These are phyloP conservation scores for Pseudogymnoascus sp. DNA, from an alignment of 2,329 filamentous ascomycete species.

Conservation along the genomic window DNA sequence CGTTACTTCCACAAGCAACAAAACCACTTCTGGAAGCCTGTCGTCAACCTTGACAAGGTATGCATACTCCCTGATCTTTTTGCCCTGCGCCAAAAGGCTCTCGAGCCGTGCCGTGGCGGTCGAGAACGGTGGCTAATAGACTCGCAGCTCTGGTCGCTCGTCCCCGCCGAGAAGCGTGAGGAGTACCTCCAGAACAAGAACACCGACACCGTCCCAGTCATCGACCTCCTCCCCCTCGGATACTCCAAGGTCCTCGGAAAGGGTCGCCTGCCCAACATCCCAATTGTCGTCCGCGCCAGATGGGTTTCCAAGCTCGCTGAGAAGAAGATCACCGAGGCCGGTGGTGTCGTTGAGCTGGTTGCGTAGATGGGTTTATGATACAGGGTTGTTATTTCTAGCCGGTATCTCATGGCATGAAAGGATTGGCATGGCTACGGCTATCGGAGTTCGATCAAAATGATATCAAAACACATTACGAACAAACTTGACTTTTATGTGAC, in stretches of 20 bases:
- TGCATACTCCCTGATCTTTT: constrained; percentile 22
- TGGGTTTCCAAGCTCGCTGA: constrained; percentile 95
- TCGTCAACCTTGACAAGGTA: constrained; percentile 98
- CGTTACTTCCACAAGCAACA: constrained; percentile 93
- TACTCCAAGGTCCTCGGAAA: constrained; percentile 99
- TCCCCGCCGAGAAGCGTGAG: constrained; percentile 87
- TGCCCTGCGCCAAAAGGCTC: neutral
- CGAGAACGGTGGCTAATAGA: constrained; percentile 4
- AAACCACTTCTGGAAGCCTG: constrained; percentile 97
- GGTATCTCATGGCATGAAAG: constrained; percentile 16
- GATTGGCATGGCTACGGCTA: constrained; percentile 17
- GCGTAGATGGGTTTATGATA: constrained; percentile 50
- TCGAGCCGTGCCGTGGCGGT: neutral
- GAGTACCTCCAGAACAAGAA: constrained; percentile 75
- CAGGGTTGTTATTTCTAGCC: constrained; percentile 12
- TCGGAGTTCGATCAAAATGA: constrained; percentile 8
- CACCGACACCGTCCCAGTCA: constrained; percentile 88
- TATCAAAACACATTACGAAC: constrained; percentile 9
- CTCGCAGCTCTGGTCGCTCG: constrained; percentile 81
- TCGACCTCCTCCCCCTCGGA: constrained; percentile 93
- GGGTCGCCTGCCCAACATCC: constrained; percentile 87
- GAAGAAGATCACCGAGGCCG: constrained; percentile 97
- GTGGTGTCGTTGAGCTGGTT: constrained; percentile 91
- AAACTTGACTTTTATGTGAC: neutral
- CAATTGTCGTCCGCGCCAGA: constrained; percentile 87